These are phyloP conservation scores for Cystobasidium tubakii DNA, from an alignment of 768 basidiomycete genomes.

Conservation along the genomic window DNA sequence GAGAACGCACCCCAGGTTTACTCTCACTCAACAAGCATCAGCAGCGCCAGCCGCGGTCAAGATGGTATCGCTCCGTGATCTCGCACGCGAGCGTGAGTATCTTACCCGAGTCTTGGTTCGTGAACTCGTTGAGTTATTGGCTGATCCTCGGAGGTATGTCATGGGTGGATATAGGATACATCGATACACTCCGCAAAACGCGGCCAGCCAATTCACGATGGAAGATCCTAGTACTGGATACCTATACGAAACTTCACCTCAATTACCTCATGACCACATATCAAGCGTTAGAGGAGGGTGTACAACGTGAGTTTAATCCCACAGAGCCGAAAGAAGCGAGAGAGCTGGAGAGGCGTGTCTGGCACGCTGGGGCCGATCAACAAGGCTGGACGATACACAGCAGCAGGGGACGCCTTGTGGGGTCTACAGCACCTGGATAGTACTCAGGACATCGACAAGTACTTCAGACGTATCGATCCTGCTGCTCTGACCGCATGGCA, in stretches of 20 bases:
- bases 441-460: no score
- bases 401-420: background rate
- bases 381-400: background rate
- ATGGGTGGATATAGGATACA: constrained; percentile 59
- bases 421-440: no score
- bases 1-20: background rate
- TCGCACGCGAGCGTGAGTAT: constrained; percentile 9
- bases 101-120: background rate
- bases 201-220: constrained; percentile 72
- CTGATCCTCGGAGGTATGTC: background rate
- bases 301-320: constrained; percentile 67
- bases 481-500: background rate
- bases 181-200: constrained; percentile 79
- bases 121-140: background rate
- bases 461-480: background rate
- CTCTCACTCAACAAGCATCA: background rate
- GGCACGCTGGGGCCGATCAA: background rate
- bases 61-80: constrained; percentile 13
- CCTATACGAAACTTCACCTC: constrained; percentile 76
- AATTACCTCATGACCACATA: constrained; percentile 82
- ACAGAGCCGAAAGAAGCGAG: no score
- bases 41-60: background rate
- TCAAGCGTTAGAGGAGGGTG: constrained; percentile 91
- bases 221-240: constrained; percentile 97
- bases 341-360: background rate